phyloP scores from a whole-genome alignment of 192 early-diverging fungal genomes.

The Haplosporangium gracile region DNA sequence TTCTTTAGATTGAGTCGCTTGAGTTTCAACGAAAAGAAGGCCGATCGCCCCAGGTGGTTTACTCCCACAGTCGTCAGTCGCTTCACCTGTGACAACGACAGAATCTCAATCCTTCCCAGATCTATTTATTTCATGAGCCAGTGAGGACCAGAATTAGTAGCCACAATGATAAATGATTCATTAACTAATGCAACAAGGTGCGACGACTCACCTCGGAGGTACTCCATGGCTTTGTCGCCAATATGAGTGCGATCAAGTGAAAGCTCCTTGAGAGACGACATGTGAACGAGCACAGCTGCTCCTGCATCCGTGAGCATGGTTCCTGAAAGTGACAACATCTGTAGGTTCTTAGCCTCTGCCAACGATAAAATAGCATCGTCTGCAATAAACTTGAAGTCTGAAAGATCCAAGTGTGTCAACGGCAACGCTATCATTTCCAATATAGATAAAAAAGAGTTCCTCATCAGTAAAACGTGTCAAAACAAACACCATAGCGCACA shows the following conservation, averaged over 20 bases:
- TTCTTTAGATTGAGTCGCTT: slow-evolving; percentile 43
- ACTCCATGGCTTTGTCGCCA: slow-evolving; percentile 57
- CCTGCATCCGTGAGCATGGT: slow-evolving; percentile 68
- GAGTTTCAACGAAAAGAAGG: slow-evolving; percentile 39
- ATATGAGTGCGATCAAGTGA: slow-evolving; percentile 60
- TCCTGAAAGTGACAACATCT: slow-evolving; percentile 58
- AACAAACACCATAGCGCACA: background rate
- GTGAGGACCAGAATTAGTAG: background rate
- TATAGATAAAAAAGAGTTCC: background rate
- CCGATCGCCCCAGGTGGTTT: slow-evolving; percentile 13
- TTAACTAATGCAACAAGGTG: background rate
- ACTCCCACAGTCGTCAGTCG: slow-evolving; percentile 40
- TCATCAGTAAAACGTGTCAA: background rate
- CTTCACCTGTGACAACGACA: slow-evolving; percentile 23
- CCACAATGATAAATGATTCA: background rate
- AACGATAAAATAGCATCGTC: slow-evolving; percentile 58
- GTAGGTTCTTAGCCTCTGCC: slow-evolving; percentile 49
- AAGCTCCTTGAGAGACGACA: slow-evolving; percentile 53
- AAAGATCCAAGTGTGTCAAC: slow-evolving; percentile 61
- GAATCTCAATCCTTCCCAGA: slow-evolving; percentile 35
- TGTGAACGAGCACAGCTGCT: slow-evolving; percentile 39
- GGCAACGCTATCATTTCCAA: slow-evolving; percentile 50
- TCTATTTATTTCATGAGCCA: slow-evolving; percentile 8
- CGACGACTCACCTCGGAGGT: slow-evolving; percentile 45
- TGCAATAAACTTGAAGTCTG: slow-evolving; percentile 56